Evolutionary conservation across 23 red algal genomes (phyloP), one percentile per base, ranked within the genome.

Genomic region (Cyanidium caldarium): DNA sequence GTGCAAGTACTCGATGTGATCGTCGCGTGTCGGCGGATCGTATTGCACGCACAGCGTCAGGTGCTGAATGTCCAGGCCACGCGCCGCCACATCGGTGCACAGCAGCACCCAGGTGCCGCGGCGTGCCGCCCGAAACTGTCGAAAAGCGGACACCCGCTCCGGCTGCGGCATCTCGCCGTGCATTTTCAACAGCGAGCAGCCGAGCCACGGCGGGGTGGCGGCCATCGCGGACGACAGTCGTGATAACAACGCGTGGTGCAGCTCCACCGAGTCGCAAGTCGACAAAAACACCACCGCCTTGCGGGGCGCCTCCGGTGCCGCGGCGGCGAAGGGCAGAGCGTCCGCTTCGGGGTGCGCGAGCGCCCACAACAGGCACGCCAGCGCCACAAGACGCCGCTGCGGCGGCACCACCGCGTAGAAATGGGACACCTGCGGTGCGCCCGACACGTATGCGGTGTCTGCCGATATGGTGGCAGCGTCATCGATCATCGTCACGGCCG

Each of bases 51-150:
- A 68, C 65, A 88, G 84, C 28, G 77, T 68, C 7, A 98, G 56
- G 29, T 71, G 68, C 13, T 66, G 76, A n/a, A 98, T 56, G 58
- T 98, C 92, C 41, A 98, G 81, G 33, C 92, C 92, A 40, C 92
- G 79, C 5, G 92, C 82, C 16, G 84, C 92, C 15, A 98, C 92
- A 72, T 98, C 92, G 1, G 92, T 88, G 46, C 80, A 88, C 31
- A 98, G 68, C 34, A 98, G 79, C n/a, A 88, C 78, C 7, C 51
- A 61, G 7, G 51, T 16, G 29, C 61, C 80, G 21, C 66, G 51
- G 20, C 34, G 67, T 61, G 76, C 75, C 31, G 40, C 42, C 44
- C 84, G 79, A 44, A 98, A 98, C 28, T 29, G 39, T 21, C 67
- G 66, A 10, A 89, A 58, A 23, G 86, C 45, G 17, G 40, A 43